Percentiles rank a stretch among this genome's conserved stretches.
These are phyloP conservation scores for Lentinula sp. DNA, from an alignment of 768 basidiomycete genomes.

Conservation along the genomic window DNA sequence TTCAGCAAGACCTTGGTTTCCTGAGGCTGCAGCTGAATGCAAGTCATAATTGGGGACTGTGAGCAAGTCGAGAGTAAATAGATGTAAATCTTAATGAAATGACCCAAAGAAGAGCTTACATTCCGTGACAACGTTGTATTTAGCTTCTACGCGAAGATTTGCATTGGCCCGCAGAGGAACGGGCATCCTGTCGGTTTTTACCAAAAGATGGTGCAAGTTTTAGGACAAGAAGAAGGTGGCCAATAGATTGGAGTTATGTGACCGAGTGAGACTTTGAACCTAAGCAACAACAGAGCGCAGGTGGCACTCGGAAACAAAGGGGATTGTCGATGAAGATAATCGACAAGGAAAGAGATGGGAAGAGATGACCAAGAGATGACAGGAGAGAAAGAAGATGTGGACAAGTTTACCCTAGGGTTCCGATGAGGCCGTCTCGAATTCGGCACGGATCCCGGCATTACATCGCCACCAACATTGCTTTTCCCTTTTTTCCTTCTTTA, in stretches of 20 bases:
- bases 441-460: background rate
- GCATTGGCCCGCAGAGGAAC: conserved; percentile 40
- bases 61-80: background rate
- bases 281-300: background rate
- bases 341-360: background rate
- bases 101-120: conserved; percentile 29
- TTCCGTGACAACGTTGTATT: conserved; percentile 54
- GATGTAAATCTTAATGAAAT: background rate
- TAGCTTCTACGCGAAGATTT: conserved; percentile 42
- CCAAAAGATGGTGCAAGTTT: background rate
- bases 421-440: background rate
- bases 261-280: background rate
- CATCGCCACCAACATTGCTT: background rate
- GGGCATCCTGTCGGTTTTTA: conserved; percentile 27
- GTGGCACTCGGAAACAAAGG: background rate
- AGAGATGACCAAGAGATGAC: background rate
- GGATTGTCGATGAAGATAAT: background rate
- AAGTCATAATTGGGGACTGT: conserved; percentile 72
- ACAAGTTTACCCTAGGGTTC: background rate
- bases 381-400: background rate
- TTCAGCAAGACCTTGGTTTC: conserved; percentile 88
- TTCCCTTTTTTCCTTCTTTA: too few relatives aligned
- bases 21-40: conserved; percentile 73
- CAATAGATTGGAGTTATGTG: background rate
- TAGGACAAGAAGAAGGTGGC: background rate